Conservation (phyloP, 305 asterid genomes). For the Fraxinus xanthoxyloides region DNA sequence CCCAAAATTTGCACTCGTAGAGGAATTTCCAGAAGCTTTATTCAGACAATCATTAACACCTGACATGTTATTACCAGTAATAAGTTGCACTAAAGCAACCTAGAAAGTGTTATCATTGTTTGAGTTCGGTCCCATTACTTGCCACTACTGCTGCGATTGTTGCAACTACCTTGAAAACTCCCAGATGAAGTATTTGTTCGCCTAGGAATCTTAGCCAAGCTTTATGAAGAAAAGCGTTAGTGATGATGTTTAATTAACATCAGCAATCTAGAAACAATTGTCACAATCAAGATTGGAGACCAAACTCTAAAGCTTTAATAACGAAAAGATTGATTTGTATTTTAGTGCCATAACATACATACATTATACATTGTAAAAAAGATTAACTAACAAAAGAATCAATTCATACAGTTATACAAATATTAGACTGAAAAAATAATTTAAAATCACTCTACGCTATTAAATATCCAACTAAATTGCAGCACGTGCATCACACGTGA, state of each 20-base stretch:
- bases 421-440: no score
- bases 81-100: conserved; percentile 40
- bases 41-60: conserved; percentile 22
- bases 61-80: conserved; percentile 36
- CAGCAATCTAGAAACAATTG: neutral
- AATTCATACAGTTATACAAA: no score
- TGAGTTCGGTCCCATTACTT: conserved; percentile 39
- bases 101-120: conserved; percentile 46
- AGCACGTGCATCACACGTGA: no score
- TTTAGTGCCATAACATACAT: neutral
- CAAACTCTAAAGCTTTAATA: neutral
- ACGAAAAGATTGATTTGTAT: neutral
- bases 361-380: no score
- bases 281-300: neutral
- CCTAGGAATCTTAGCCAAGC: conserved; percentile 82
- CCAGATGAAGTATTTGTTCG: conserved; percentile 55
- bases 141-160: conserved; percentile 43
- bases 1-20: conserved; percentile 26
- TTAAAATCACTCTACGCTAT: no score
- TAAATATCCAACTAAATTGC: no score
- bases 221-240: conserved; percentile 43
- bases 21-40: conserved; percentile 19
- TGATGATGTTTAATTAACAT: neutral
- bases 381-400: no score
- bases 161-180: conserved; percentile 49